Percentiles rank a stretch among this genome's conserved stretches.
These are phyloP conservation scores for Adansonia madagascariensis DNA, from an alignment of 441 rosid genomes.

Conservation along the genomic window DNA sequence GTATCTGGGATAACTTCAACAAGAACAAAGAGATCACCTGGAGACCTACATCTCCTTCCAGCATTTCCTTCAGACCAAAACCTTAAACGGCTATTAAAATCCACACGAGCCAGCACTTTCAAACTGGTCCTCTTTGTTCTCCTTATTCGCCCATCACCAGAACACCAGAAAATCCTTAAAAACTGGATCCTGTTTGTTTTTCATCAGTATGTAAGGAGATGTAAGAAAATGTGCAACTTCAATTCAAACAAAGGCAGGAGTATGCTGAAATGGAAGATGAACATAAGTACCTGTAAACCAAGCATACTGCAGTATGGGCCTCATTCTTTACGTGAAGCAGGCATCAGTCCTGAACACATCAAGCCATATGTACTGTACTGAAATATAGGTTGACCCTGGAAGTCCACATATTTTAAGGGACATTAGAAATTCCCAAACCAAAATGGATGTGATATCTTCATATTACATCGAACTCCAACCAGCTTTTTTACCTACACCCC, in stretches of 20 bases:
- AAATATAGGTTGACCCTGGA: background rate
- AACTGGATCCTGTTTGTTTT: background rate
- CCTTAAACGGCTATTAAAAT: too few relatives aligned
- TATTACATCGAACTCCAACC: conserved; percentile 51
- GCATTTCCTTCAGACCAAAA: too few relatives aligned
- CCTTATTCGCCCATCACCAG: too few relatives aligned
- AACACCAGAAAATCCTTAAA: background rate
- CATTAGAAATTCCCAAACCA: background rate
- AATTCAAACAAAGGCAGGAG: background rate
- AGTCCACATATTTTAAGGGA: background rate
- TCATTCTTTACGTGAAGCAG: background rate
- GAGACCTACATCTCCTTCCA: too few relatives aligned
- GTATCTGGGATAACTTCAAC: too few relatives aligned
- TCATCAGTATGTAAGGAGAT: background rate
- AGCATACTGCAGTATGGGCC: background rate
- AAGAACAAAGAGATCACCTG: too few relatives aligned
- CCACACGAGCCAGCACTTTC: too few relatives aligned
- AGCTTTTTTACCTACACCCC: conserved; percentile 47
- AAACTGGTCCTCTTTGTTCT: too few relatives aligned
- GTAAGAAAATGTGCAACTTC: background rate
- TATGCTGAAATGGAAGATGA: background rate
- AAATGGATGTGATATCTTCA: background rate
- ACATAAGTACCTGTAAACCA: background rate
- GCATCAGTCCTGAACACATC: background rate
- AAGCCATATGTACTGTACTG: background rate